A percentile compares a stretch with the other conserved stretches of the same genome.
These are phyloP conservation scores for Phytophthora pistaciae DNA, from an alignment of 352 stramenopile species.

Conservation along the genomic window DNA sequence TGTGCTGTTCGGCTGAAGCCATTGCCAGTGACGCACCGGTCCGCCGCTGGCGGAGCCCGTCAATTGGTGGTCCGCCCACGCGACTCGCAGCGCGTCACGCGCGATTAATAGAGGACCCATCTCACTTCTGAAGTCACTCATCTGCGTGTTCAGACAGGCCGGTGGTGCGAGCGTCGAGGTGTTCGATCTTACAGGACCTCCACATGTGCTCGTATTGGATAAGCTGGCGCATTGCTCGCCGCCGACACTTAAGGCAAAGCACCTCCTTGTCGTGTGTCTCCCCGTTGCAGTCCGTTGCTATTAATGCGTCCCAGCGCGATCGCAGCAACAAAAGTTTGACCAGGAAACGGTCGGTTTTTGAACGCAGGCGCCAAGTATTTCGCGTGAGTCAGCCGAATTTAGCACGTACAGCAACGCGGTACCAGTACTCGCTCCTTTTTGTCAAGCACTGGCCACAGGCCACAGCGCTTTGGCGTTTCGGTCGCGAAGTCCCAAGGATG, in stretches of 20 bases:
- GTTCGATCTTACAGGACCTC: neutral
- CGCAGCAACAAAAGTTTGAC: neutral
- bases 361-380: neutral
- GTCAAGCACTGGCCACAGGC: slow-evolving; percentile 6
- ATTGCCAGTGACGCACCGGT: slow-evolving; percentile 12
- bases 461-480: neutral
- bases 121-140: slow-evolving; percentile 21
- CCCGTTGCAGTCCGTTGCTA: neutral
- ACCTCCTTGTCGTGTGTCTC: neutral
- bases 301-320: neutral
- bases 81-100: neutral
- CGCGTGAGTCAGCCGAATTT: neutral
- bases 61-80: slow-evolving; percentile 5
- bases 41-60: neutral
- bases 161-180: neutral
- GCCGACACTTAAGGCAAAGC: neutral
- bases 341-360: neutral
- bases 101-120: slow-evolving; percentile 23
- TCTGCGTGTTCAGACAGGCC: slow-evolving; percentile 15
- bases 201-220: neutral
- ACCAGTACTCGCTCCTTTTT: neutral
- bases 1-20: slow-evolving; percentile 24
- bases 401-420: neutral
- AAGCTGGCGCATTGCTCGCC: neutral
- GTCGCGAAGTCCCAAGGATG: neutral